Conservation (phyloP, 805 yeast species). For the Teunomyces gatunensis region DNA sequence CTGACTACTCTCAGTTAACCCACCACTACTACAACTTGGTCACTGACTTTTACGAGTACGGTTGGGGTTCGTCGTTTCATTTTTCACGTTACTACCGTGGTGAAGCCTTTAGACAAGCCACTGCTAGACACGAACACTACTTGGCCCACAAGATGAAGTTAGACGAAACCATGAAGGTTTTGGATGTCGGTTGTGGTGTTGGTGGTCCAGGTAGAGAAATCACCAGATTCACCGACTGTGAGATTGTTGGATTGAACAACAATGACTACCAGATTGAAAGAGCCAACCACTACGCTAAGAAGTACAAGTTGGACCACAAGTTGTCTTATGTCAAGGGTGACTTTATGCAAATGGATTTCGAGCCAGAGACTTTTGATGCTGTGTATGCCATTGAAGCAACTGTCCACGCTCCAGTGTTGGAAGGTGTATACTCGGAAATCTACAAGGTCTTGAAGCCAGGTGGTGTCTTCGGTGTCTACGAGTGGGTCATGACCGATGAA, state of each 20-base stretch:
- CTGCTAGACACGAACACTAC: constrained; percentile 96
- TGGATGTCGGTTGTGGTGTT: constrained; percentile 99
- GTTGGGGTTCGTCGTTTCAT: constrained; percentile 99
- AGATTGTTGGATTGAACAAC: constrained; percentile 88
- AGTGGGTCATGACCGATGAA: constrained; percentile 97
- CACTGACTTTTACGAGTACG: constrained; percentile 97
- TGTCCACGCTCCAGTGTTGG: constrained; percentile 94
- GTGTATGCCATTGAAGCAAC: constrained; percentile 99
- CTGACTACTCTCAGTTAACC: constrained; percentile 86
- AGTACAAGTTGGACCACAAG: constrained; percentile 64
- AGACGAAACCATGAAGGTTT: constrained; percentile 75
- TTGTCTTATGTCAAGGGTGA: constrained; percentile 92
- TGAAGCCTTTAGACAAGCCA: constrained; percentile 90
- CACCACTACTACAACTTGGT: constrained; percentile 95
- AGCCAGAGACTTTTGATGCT: constrained; percentile 86
- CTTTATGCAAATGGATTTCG: constrained; percentile 98
- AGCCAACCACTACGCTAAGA: constrained; percentile 77
- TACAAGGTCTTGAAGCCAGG: constrained; percentile 96
- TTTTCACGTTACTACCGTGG: constrained; percentile 92
- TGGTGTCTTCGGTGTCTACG: constrained; percentile 96
- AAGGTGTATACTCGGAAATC: constrained; percentile 93
- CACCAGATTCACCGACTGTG: constrained; percentile 82
- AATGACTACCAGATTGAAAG: constrained; percentile 96
- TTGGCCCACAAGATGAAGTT: constrained; percentile 85
- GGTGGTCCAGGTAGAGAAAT: constrained; percentile 99